Evolutionary conservation across 1,284 basidiomycete genomes (phyloP), one percentile per base, ranked within the genome.

Genomic region (Pseudomicrostroma phylloplanum): DNA sequence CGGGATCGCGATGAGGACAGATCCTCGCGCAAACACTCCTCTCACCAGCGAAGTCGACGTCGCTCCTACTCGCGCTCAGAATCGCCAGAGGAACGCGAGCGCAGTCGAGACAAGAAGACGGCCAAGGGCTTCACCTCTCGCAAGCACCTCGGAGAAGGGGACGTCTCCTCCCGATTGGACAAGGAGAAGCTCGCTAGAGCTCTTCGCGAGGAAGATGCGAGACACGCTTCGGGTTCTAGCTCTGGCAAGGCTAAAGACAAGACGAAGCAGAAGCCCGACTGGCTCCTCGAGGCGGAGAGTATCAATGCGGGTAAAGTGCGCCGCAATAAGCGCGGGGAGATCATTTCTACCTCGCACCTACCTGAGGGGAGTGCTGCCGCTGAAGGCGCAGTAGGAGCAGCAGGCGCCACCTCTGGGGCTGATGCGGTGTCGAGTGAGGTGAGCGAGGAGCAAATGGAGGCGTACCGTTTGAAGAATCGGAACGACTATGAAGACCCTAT

Each of bases 381-480:
- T 54, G 51, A 68, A 66, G 43, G 30, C 9, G 30, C 30, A 36
- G 30, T 9, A 36, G 30, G 4, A 36, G 30, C 30, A 36, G 30
- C 30, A 36, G 30, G 30, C 30, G 9, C 84, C 73, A 36, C 58
- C 59, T n/a, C 36, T 60, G 43, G 13, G 17, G 40, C 30, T 3
- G 8, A 26, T 3, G 13, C 23, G 0, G 6, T 17, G 30, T 36
- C 30, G 30, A 36, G 30, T 36, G 90, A 92, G 55, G 89, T 96
- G 26, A 89, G 90, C 1, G 91, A 96, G 80, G 92, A 93, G 78
- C 88, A 96, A 76, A 85, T 96, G 64, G 92, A 93, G 86, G 87
- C 87, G 19, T 93, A 92, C 80, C 84, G 91, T 57, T 87, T 89
- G 85, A 86, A 80, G 58, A 84, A 86, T 57, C 63, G 67, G 8